Evolutionary conservation across 345 rosid species (phyloP).

Genomic region (Garcia nutans): DNA sequence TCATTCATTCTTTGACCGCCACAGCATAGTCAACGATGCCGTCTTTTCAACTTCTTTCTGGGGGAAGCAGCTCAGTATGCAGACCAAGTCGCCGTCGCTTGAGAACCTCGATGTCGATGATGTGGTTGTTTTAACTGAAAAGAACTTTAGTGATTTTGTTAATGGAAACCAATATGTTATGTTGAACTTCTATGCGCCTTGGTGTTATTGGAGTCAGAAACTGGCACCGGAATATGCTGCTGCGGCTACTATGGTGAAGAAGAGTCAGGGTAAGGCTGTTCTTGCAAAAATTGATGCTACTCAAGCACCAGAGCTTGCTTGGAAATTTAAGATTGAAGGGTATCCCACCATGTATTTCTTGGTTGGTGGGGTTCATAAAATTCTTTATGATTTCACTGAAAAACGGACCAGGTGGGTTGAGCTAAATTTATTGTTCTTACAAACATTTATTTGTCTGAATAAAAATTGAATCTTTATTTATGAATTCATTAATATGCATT

Average conservation of each 20-base stretch:
- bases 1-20: background rate
- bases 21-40: background rate
- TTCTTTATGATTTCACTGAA: background rate
- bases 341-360: constrained; percentile 18
- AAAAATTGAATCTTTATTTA: background rate
- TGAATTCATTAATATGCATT: background rate
- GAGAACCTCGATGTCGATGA: background rate
- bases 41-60: background rate
- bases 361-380: constrained; percentile 6
- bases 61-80: background rate
- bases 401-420: constrained; percentile 14
- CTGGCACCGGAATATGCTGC: constrained; percentile 24
- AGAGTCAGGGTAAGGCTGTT: constrained; percentile 22
- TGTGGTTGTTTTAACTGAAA: constrained; percentile 13
- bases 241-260: constrained; percentile 30
- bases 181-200: constrained; percentile 22
- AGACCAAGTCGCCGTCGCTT: background rate
- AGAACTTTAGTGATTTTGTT: constrained; percentile 24
- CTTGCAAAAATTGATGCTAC: constrained; percentile 21
- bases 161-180: constrained; percentile 20
- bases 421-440: background rate
- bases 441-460: background rate
- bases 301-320: background rate
- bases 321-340: background rate
- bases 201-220: constrained; percentile 18